phyloP scores from a whole-genome alignment of 1,139 yeast genomes.

The Blastobotrys raffinosifermentans region DNA sequence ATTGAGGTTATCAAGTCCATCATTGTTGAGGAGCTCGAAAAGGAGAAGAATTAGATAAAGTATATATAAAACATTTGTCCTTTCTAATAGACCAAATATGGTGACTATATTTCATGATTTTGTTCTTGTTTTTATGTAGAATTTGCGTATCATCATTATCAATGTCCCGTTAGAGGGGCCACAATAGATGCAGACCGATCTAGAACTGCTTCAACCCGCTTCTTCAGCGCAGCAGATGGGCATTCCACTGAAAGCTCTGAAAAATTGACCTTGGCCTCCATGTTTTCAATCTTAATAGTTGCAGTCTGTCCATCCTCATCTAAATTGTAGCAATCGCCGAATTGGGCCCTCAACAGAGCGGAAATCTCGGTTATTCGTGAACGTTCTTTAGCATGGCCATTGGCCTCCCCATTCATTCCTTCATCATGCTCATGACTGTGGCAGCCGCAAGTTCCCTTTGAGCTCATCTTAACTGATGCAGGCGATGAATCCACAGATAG shows the following conservation, averaged over 20 bases:
- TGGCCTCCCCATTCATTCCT: slow-evolving; percentile 33
- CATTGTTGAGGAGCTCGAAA: slow-evolving; percentile 61
- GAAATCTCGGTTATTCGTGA: slow-evolving; percentile 53
- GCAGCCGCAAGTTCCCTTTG: slow-evolving; percentile 48
- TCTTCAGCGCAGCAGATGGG: slow-evolving; percentile 66
- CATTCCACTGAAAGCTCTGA: slow-evolving; percentile 65
- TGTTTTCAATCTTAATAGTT: slow-evolving; percentile 61
- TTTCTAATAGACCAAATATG: not conserved
- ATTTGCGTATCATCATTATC: not conserved
- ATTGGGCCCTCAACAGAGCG: slow-evolving; percentile 69
- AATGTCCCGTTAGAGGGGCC: slow-evolving; percentile 48
- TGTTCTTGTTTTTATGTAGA: slow-evolving; percentile 2
- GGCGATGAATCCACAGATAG: slow-evolving; percentile 93
- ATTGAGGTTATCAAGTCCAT: slow-evolving; percentile 66
- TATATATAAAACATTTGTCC: not conserved
- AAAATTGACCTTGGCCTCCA: slow-evolving; percentile 64
- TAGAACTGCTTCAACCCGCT: slow-evolving; percentile 76
- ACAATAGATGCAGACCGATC: slow-evolving; percentile 73
- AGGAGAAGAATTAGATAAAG: slow-evolving; percentile 34
- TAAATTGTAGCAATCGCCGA: slow-evolving; percentile 65
- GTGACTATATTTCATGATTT: not conserved
- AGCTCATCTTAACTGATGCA: slow-evolving; percentile 82
- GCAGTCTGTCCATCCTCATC: slow-evolving; percentile 44
- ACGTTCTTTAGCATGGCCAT: slow-evolving; percentile 32
- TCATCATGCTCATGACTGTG: slow-evolving; percentile 29